These are phyloP conservation scores for Saturnispora hagleri DNA, from an alignment of 805 yeast genomes.

Conservation along the genomic window DNA sequence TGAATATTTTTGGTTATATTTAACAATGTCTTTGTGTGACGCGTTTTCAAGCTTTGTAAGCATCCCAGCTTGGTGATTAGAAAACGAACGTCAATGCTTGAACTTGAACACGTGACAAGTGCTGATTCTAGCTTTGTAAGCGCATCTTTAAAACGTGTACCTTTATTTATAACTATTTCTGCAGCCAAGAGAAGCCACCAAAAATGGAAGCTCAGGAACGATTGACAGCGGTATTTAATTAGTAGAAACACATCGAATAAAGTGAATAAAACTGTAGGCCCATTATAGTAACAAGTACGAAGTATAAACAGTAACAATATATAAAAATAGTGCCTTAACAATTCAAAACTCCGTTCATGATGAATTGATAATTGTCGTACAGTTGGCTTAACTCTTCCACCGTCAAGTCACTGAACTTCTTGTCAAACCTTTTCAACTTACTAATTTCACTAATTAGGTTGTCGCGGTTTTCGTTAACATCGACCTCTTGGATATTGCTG, in stretches of 20 bases:
- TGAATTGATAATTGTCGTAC: constrained; percentile 22
- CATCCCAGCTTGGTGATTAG: background rate
- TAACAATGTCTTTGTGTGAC: background rate
- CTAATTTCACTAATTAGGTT: background rate
- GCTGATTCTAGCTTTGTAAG: background rate
- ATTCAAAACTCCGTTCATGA: constrained; percentile 8
- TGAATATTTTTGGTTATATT: background rate
- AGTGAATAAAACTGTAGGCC: background rate
- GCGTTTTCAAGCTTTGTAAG: background rate
- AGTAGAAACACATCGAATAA: background rate
- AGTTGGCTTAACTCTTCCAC: constrained; percentile 23
- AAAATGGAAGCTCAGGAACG: background rate
- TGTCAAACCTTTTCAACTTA: constrained; percentile 16
- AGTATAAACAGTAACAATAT: background rate
- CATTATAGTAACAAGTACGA: background rate
- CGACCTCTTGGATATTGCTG: background rate
- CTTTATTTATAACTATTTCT: background rate
- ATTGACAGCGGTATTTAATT: background rate
- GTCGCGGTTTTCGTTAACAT: constrained; percentile 5
- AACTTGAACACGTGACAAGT: background rate
- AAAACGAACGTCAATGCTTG: background rate
- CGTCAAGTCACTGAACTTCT: constrained; percentile 23
- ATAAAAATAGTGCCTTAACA: background rate
- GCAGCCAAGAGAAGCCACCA: background rate
- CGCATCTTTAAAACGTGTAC: background rate